Conservation (phyloP, 371 early-diverging fungal genomes). For the Umbelopsis sp. region DNA sequence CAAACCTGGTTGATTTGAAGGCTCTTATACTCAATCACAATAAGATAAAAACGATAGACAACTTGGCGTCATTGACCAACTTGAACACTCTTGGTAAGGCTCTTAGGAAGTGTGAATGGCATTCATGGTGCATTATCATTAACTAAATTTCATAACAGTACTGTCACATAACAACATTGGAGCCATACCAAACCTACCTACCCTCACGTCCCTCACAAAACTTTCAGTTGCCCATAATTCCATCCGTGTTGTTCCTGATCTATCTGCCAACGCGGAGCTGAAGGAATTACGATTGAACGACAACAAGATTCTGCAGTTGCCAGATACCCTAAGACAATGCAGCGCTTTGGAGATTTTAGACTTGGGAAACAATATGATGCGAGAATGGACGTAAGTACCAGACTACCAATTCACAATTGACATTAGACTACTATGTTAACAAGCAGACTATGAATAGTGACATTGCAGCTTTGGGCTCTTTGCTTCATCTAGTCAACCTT, state of each 20-base stretch:
- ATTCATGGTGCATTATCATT: not conserved
- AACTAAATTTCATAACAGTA: constrained; percentile 40
- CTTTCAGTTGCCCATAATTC: constrained; percentile 79
- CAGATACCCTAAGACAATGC: constrained; percentile 61
- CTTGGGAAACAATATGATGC: constrained; percentile 72
- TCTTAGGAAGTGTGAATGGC: not conserved
- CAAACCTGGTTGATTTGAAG: constrained; percentile 64
- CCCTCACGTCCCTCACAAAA: constrained; percentile 67
- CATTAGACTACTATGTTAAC: not conserved
- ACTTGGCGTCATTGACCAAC: constrained; percentile 57
- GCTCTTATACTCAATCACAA: constrained; percentile 88
- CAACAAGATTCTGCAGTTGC: constrained; percentile 71
- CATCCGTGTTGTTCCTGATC: constrained; percentile 69
- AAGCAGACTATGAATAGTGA: constrained; percentile 35
- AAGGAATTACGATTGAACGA: constrained; percentile 81
- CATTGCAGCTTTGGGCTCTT: constrained; percentile 63
- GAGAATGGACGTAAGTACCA: constrained; percentile 53
- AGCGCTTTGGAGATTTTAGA: constrained; percentile 71
- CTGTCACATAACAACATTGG: constrained; percentile 81
- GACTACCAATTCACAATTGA: not conserved
- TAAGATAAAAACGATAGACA: constrained; percentile 64
- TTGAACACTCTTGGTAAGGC: constrained; percentile 73
- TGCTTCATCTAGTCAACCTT: constrained; percentile 67
- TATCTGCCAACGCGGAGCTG: constrained; percentile 56
- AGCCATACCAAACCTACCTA: constrained; percentile 57